Evolutionary conservation across 768 basidiomycete species (phyloP).

Genomic region (Nidularia pulvinata): DNA sequence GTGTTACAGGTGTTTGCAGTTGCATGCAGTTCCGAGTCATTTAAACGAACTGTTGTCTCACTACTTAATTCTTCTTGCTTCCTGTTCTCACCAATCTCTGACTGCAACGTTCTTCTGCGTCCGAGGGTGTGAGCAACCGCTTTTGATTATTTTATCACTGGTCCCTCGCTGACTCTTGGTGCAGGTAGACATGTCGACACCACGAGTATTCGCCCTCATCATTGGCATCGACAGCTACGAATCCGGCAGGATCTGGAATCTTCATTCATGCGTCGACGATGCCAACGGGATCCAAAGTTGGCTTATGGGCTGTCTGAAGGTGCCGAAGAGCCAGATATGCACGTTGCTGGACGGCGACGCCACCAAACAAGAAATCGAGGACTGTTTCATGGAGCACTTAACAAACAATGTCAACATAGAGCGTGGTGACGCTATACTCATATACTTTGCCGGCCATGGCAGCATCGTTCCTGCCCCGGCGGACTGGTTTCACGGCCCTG

Average conservation of each 20-base stretch:
- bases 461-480: slow-evolving; percentile 54
- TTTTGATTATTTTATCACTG: no score
- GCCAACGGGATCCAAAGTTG: slow-evolving; percentile 58
- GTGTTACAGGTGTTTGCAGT: not conserved
- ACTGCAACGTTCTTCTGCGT: no score
- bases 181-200: no score
- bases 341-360: slow-evolving; percentile 58
- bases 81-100: no score
- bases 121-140: no score
- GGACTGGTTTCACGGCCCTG: slow-evolving; percentile 53
- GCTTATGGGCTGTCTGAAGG: slow-evolving; percentile 54
- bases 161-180: no score
- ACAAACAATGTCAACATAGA: slow-evolving; percentile 61
- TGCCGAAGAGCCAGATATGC: slow-evolving; percentile 58
- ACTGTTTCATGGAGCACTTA: slow-evolving; percentile 59
- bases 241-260: slow-evolving; percentile 63
- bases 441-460: slow-evolving; percentile 80
- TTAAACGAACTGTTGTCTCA: no score
- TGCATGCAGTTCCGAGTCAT: no score
- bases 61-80: no score
- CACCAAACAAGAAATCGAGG: slow-evolving; percentile 61
- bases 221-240: slow-evolving; percentile 73
- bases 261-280: slow-evolving; percentile 66
- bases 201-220: slow-evolving; percentile 61
- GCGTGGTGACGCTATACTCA: slow-evolving; percentile 60